phyloP scores from a whole-genome alignment of 768 basidiomycete species.

The Lanmaoa rubissima region DNA sequence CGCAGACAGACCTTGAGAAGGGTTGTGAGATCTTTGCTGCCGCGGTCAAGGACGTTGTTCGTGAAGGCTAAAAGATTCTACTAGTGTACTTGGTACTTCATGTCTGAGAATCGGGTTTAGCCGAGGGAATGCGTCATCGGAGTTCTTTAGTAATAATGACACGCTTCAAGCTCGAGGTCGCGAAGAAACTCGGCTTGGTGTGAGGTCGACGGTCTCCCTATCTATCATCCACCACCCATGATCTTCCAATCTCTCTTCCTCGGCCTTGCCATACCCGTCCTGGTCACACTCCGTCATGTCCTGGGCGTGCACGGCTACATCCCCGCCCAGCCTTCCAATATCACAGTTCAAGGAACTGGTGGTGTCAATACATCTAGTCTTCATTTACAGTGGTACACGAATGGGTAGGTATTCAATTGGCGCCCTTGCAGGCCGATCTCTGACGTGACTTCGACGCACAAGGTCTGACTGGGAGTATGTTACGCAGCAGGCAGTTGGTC shows the following conservation, averaged over 20 bases:
- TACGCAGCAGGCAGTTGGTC: constrained; percentile 58
- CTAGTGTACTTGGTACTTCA: no score
- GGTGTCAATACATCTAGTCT: constrained; percentile 51
- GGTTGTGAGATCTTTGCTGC: constrained; percentile 65
- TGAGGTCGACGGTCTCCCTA: constrained; percentile 4
- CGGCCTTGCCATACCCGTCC: constrained; percentile 3
- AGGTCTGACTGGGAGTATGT: constrained; percentile 55
- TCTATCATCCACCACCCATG: constrained; percentile 14
- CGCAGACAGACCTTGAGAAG: constrained; percentile 67
- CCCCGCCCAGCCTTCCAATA: constrained; percentile 72
- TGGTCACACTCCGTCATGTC: constrained; percentile 3
- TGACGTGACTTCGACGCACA: constrained; percentile 12
- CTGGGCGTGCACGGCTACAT: constrained; percentile 49
- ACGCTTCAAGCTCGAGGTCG: constrained; percentile 11
- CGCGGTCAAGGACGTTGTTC: constrained; percentile 68
- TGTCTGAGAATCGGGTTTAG: not conserved
- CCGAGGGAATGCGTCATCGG: constrained; percentile 5
- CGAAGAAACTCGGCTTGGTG: not conserved
- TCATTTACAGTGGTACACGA: constrained; percentile 57
- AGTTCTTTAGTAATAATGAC: not conserved
- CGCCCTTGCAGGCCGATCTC: constrained; percentile 1
- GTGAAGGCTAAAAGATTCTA: constrained; percentile 29
- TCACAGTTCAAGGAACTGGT: constrained; percentile 50
- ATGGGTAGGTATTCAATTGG: constrained; percentile 37
- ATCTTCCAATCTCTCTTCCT: constrained; percentile 1